Base-by-base conservation (phyloP, 2,329 filamentous ascomycete genomes). In the Pseudocercospora musae region DNA sequence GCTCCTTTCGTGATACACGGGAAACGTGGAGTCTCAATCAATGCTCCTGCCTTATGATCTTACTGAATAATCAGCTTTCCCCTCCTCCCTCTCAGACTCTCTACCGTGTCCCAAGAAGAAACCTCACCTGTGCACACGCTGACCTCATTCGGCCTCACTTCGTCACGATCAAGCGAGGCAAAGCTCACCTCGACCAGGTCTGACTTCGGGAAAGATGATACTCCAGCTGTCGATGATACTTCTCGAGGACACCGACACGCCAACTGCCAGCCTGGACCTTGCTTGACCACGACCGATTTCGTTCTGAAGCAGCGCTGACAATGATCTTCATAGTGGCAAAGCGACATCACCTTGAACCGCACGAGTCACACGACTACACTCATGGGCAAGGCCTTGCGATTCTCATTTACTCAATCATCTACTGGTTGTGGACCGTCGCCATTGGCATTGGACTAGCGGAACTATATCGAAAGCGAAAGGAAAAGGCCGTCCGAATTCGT, bases 361-460 rank as follows among this genome's bases (percentile, higher is more conserved):
- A 15, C 20, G 27, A 54, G 29, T 31, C 10, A n/a, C 50, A 37
- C 54, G 54, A 57, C 54, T 44, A 46, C 13, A 46, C 42, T 11
- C 23, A 25, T 18, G 54, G 33, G 9, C 33, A 46, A 10, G 54
- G 54, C 7, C 37, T 46, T 7, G 54, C 42, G 1, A 57, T 57
- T 10, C 33, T 57, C 33, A 46, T 57, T 15, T 44, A 44, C 18
- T n/a, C 54, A 9, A 44, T 29, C 37, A 25, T 57, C 37, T 57
- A 57, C 37, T 57, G 37, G 54, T 27, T 44, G 20, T 57, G 54
- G 54, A 57, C 54, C 15, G 6, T 54, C 8, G 50, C 31, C 15
- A 21, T 54, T 21, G 50, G 25, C 3, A 18, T 54, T 20, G 50
- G 50, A 20, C 25, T 54, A n/a, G 21, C 8, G 6, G 50, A 54